Percentiles rank a stretch among this genome's conserved stretches.
phyloP scores from a whole-genome alignment of 129 eudicot genomes.

The Pseudognaphalium luteoalbum region DNA sequence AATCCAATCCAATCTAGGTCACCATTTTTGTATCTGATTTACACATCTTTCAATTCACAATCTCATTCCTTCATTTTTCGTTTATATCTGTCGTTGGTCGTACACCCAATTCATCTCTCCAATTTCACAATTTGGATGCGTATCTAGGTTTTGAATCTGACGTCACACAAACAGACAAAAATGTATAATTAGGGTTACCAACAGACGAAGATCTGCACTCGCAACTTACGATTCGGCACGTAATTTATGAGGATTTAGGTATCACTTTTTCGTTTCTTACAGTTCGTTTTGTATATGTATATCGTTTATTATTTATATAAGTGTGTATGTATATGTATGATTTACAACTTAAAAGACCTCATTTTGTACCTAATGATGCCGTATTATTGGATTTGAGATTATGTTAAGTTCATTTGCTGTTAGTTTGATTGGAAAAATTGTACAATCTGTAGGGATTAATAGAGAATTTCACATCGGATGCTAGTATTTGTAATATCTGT shows the following conservation, averaged over 20 bases:
- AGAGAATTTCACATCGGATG: not conserved
- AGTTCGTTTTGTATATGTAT: not conserved
- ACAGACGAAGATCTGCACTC: conserved; percentile 2
- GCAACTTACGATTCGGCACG: not conserved
- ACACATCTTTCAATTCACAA: not conserved
- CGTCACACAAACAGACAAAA: not conserved
- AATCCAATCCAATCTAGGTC: not conserved
- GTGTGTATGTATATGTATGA: not conserved
- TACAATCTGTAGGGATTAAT: not conserved
- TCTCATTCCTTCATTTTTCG: not conserved
- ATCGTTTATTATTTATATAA: not conserved
- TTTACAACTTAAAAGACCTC: not conserved
- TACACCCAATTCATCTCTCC: not conserved
- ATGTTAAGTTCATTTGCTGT: not conserved
- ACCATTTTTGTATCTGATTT: not conserved
- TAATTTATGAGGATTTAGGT: conserved; percentile 8
- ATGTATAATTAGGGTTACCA: not conserved
- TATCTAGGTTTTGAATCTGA: not conserved
- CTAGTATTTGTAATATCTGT: not conserved
- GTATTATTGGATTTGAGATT: not conserved
- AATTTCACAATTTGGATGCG: not conserved
- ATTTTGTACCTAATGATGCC: not conserved
- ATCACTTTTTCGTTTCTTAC: not conserved
- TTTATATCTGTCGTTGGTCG: not conserved
- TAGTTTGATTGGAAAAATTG: not conserved